phyloP scores from a whole-genome alignment of 2,329 filamentous ascomycete species.

The Aspergillus intermedius region DNA sequence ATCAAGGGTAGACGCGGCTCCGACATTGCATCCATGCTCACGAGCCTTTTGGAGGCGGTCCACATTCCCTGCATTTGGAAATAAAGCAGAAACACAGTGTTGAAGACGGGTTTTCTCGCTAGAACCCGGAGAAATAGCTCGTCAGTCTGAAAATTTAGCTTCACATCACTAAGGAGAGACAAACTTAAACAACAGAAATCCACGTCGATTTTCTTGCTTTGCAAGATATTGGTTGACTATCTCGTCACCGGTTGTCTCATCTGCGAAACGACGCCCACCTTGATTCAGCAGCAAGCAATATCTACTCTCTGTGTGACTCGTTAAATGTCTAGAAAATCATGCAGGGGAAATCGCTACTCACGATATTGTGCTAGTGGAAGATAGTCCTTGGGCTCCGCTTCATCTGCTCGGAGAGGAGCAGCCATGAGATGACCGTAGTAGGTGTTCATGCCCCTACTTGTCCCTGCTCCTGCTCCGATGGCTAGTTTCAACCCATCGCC shows the following conservation, averaged over 20 bases:
- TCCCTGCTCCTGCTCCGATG: conserved; percentile 15
- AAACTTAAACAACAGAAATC: conserved; percentile 20
- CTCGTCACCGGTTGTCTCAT: conserved; percentile 22
- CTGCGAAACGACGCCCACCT: conserved; percentile 15
- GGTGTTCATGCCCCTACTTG: conserved; percentile 20
- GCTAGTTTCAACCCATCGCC: conserved; percentile 22
- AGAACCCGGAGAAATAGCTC: too few relatives aligned
- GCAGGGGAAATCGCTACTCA: conserved; percentile 3
- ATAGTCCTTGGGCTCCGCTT: conserved; percentile 18
- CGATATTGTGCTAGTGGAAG: conserved; percentile 21
- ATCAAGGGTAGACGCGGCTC: conserved; percentile 11
- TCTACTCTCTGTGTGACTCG: conserved; percentile 15
- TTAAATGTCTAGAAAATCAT: neutral
- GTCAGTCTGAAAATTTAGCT: too few relatives aligned
- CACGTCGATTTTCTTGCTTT: conserved; percentile 20
- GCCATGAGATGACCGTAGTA: conserved; percentile 23
- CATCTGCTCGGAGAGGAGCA: conserved; percentile 16
- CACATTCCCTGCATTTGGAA: conserved; percentile 20
- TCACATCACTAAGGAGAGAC: too few relatives aligned
- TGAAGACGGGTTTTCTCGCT: conserved; percentile 18
- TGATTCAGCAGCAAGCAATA: conserved; percentile 19
- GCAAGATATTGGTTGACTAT: conserved; percentile 23
- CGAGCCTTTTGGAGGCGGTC: conserved; percentile 21
- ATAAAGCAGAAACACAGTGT: conserved; percentile 16
- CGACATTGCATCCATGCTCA: conserved; percentile 21